phyloP scores from a whole-genome alignment of 208 protist genomes.

The Wallacemonas sp. region DNA sequence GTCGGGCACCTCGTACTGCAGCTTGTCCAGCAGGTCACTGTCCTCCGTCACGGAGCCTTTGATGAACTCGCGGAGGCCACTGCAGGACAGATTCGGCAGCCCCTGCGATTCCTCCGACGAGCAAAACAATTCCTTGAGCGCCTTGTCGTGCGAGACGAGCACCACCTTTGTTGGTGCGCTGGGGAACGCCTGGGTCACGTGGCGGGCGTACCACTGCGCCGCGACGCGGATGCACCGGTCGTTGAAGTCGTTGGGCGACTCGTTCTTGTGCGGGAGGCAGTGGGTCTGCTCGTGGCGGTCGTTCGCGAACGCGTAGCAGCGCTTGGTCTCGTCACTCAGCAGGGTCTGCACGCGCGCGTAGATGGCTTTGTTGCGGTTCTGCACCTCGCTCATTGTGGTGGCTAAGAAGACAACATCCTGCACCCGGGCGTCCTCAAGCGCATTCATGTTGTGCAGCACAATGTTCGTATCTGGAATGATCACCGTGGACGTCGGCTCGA shows the following conservation, averaged over 20 bases:
- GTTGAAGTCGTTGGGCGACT: slow-evolving; percentile 89
- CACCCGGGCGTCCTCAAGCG: slow-evolving; percentile 73
- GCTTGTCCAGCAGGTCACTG: slow-evolving; percentile 81
- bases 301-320: slow-evolving; percentile 92
- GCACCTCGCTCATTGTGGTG: slow-evolving; percentile 90
- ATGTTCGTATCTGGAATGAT: slow-evolving; percentile 92
- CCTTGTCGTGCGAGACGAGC: slow-evolving; percentile 75
- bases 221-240: slow-evolving; percentile 88
- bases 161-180: slow-evolving; percentile 28
- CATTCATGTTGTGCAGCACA: slow-evolving; percentile 93
- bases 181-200: slow-evolving; percentile 52
- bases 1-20: slow-evolving; percentile 67
- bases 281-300: slow-evolving; percentile 91
- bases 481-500: slow-evolving; percentile 35
- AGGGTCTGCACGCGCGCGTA: slow-evolving; percentile 87
- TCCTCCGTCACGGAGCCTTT: slow-evolving; percentile 39
- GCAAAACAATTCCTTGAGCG: slow-evolving; percentile 38
- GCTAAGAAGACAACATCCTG: slow-evolving; percentile 89
- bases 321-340: slow-evolving; percentile 59
- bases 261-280: slow-evolving; percentile 58
- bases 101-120: slow-evolving; percentile 19
- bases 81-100: slow-evolving; percentile 55
- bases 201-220: slow-evolving; percentile 85
- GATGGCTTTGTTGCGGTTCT: slow-evolving; percentile 87
- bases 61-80: slow-evolving; percentile 68